A percentile compares a stretch with the other conserved stretches of the same genome.
phyloP scores from a whole-genome alignment of 139 green algal genomes.

The Microglena sp. region DNA sequence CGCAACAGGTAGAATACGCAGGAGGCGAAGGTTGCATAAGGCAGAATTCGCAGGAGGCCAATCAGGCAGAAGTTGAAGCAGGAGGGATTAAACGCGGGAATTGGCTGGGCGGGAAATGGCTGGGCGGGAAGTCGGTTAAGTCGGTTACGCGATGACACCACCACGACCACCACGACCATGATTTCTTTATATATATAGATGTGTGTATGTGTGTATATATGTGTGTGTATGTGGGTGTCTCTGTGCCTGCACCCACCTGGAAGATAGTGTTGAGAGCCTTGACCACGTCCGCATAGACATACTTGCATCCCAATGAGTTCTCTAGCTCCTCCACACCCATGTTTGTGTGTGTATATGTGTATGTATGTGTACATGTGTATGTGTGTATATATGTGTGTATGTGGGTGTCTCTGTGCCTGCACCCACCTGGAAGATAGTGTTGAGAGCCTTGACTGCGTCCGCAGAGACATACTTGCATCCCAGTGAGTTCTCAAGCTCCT shows the following conservation, averaged over 20 bases:
- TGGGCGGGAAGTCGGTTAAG: too few relatives aligned
- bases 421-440: neutral
- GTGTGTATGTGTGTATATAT: neutral
- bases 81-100: too few relatives aligned
- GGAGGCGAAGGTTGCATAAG: too few relatives aligned
- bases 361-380: neutral
- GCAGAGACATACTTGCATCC: slow-evolving; percentile 54
- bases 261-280: neutral
- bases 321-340: neutral
- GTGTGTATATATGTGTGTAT: neutral
- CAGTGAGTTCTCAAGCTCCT: slow-evolving; percentile 44
- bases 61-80: too few relatives aligned
- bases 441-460: slow-evolving; percentile 4
- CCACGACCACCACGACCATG: too few relatives aligned
- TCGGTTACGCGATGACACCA: too few relatives aligned
- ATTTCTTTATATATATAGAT: too few relatives aligned
- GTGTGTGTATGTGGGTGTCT: too few relatives aligned
- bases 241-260: neutral
- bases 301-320: neutral
- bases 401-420: neutral
- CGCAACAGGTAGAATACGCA: too few relatives aligned
- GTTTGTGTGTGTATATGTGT: neutral
- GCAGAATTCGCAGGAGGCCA: too few relatives aligned
- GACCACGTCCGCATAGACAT: neutral
- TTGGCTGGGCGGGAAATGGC: too few relatives aligned